phyloP scores from a whole-genome alignment of 306 rosid genomes.

The Ziziphus jujuba region DNA sequence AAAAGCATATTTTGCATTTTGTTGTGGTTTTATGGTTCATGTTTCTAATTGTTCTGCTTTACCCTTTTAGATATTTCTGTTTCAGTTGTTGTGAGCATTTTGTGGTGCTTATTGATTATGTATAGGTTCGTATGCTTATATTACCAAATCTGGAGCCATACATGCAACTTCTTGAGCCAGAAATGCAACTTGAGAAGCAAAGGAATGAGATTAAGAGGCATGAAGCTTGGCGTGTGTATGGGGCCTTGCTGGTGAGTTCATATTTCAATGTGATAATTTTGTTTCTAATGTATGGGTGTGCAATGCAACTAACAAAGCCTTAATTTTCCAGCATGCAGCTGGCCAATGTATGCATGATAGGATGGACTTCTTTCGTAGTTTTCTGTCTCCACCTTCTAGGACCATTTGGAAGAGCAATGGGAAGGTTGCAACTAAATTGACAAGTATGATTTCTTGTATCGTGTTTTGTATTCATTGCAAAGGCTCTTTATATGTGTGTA shows the following conservation, averaged over 20 bases:
- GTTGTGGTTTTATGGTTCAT: too few relatives aligned
- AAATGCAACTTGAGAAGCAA: conserved; percentile 75
- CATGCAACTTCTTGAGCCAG: conserved; percentile 78
- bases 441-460: conserved; percentile 47
- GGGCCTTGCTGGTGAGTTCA: conserved; percentile 79
- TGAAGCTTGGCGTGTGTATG: conserved; percentile 84
- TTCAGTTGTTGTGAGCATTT: conserved; percentile 2
- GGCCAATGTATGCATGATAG: conserved; percentile 66
- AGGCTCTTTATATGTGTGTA: neutral
- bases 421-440: conserved; percentile 37
- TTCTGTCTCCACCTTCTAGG: conserved; percentile 49
- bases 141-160: conserved; percentile 88
- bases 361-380: conserved; percentile 42
- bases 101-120: conserved; percentile 25
- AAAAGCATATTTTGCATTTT: too few relatives aligned
- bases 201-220: conserved; percentile 73
- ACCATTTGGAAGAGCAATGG: conserved; percentile 43
- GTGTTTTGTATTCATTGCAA: too few relatives aligned
- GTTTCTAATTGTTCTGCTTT: neutral
- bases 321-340: conserved; percentile 64
- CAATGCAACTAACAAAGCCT: conserved; percentile 30
- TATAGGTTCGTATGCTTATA: conserved; percentile 73
- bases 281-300: conserved; percentile 10
- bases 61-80: neutral
- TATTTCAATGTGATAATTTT: conserved; percentile 17